Conservation (phyloP, 495 filamentous ascomycete genomes). For the Tirmania nivea region DNA sequence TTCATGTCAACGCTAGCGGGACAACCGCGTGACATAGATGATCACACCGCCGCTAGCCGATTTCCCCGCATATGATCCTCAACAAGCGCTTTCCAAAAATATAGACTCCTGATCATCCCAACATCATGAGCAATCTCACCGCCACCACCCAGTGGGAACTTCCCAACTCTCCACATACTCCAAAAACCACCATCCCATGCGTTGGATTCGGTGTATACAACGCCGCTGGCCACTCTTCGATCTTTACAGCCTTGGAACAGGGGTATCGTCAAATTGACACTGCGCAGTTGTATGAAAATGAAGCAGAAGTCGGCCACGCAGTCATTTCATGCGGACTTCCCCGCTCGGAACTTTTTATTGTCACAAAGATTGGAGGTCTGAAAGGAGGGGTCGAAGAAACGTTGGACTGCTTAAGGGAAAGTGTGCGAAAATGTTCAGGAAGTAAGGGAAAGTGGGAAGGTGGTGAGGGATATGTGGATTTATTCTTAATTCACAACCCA, state of each 20-base stretch:
- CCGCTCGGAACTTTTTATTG: slow-evolving; percentile 47
- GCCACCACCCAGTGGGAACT: not conserved
- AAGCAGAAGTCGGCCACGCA: slow-evolving; percentile 39
- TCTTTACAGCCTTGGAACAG: slow-evolving; percentile 37
- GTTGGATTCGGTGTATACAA: not conserved
- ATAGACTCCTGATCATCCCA: not conserved
- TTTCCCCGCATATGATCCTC: no score
- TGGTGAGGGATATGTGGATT: slow-evolving; percentile 38
- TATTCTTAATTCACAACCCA: slow-evolving; percentile 40
- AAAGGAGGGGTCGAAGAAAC: slow-evolving; percentile 14
- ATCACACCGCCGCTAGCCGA: no score
- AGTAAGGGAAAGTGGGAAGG: slow-evolving; percentile 31
- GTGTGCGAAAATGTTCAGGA: slow-evolving; percentile 31
- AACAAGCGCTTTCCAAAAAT: not conserved
- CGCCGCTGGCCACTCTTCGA: slow-evolving; percentile 23
- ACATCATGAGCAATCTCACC: not conserved
- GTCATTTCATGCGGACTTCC: slow-evolving; percentile 36
- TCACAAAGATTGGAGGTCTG: slow-evolving; percentile 40
- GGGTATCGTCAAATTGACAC: slow-evolving; percentile 66
- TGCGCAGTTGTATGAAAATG: slow-evolving; percentile 48
- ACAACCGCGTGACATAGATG: no score
- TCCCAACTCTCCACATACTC: not conserved
- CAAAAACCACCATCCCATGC: not conserved
- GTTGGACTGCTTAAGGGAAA: slow-evolving; percentile 28
- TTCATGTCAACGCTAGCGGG: no score